These are phyloP conservation scores for Periconia digitata DNA, from an alignment of 2,329 filamentous ascomycete genomes.

Conservation along the genomic window DNA sequence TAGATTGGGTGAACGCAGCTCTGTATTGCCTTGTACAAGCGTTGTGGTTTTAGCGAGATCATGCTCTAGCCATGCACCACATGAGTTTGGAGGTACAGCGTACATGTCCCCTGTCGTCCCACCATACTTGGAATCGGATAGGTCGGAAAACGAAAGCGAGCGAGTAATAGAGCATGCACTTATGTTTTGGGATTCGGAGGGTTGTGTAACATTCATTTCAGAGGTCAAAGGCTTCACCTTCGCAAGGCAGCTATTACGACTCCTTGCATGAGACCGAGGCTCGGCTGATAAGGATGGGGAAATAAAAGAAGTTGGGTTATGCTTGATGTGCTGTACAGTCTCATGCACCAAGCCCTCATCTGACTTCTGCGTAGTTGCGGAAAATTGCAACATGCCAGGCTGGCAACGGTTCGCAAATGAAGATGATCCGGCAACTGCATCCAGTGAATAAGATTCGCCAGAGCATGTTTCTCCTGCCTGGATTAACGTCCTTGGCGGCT, in stretches of 20 bases:
- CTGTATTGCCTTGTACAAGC: constrained; percentile 16
- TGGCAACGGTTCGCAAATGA: neutral
- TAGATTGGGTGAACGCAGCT: constrained; percentile 21
- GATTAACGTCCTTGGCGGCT: neutral
- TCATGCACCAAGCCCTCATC: neutral
- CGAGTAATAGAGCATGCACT: constrained; percentile 9
- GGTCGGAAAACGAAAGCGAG: constrained; percentile 11
- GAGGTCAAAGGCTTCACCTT: constrained; percentile 5
- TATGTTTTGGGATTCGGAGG: constrained; percentile 4
- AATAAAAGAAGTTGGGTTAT: neutral
- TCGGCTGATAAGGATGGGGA: neutral
- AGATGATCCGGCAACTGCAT: neutral
- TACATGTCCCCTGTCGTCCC: constrained; percentile 18
- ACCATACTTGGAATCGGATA: constrained; percentile 12
- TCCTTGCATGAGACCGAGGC: constrained; percentile 13
- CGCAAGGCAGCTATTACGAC: constrained; percentile 10
- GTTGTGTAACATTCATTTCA: constrained; percentile 3
- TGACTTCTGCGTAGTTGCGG: neutral
- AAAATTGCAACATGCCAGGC: neutral
- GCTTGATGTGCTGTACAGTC: neutral
- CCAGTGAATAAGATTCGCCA: neutral
- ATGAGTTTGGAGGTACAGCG: constrained; percentile 22
- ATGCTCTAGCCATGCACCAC: constrained; percentile 18
- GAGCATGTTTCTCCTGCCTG: neutral
- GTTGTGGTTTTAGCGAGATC: constrained; percentile 14